Conservation (phyloP, 2,329 filamentous ascomycete species). For the Talaromyces sp. region DNA sequence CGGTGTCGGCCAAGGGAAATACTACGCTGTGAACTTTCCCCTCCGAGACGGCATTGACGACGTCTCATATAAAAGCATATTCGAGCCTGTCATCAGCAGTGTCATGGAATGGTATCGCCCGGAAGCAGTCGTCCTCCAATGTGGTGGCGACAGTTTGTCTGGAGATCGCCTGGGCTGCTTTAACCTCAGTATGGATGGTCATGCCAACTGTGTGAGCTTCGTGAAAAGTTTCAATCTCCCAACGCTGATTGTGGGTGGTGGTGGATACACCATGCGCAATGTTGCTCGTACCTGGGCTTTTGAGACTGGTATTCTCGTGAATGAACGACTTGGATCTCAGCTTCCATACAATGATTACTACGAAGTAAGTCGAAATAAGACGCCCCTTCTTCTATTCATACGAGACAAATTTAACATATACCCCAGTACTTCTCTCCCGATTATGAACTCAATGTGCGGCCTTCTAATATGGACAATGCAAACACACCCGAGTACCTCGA, state of each 20-base stretch:
- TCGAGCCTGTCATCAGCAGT: constrained; percentile 61
- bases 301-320: constrained; percentile 76
- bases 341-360: constrained; percentile 97
- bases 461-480: constrained; percentile 68
- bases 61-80: constrained; percentile 61
- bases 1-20: constrained; percentile 60
- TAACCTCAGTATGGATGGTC: constrained; percentile 65
- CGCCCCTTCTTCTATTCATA: background rate
- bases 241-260: constrained; percentile 60
- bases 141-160: constrained; percentile 62
- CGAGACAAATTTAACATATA: background rate
- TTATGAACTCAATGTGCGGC: constrained; percentile 63
- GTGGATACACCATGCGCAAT: constrained; percentile 66
- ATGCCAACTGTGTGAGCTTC: constrained; percentile 65
- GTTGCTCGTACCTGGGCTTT: constrained; percentile 58
- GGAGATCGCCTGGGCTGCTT: constrained; percentile 65
- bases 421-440: constrained; percentile 61
- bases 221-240: constrained; percentile 64
- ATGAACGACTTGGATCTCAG: constrained; percentile 72
- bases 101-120: constrained; percentile 66
- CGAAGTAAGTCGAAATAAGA: constrained; percentile 42
- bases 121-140: constrained; percentile 63
- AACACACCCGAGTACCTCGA: constrained; percentile 64
- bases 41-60: constrained; percentile 66
- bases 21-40: constrained; percentile 66